Conservation (phyloP, 495 filamentous ascomycete species). For the Neurospora sp. region DNA sequence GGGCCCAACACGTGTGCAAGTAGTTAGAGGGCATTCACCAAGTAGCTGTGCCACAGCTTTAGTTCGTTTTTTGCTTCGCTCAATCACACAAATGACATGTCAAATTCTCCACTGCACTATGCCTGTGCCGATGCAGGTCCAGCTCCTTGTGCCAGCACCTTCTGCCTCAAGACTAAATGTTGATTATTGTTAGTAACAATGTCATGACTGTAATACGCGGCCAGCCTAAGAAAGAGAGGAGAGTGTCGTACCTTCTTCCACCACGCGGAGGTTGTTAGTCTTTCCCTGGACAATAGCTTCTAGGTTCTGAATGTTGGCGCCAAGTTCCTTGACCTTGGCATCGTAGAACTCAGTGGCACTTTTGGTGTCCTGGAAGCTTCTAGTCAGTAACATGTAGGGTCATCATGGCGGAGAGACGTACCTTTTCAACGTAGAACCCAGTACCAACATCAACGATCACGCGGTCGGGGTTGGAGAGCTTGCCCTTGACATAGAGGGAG, state of each 20-base stretch:
- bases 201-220: background rate
- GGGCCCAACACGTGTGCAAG: background rate
- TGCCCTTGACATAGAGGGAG: slow-evolving; percentile 86
- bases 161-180: slow-evolving; percentile 45
- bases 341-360: slow-evolving; percentile 81
- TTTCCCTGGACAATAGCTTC: slow-evolving; percentile 82
- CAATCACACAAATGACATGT: slow-evolving; percentile 5
- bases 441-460: slow-evolving; percentile 95
- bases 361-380: slow-evolving; percentile 41
- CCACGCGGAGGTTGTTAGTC: slow-evolving; percentile 68
- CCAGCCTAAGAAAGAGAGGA: background rate
- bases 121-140: slow-evolving; percentile 4
- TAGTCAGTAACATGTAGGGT: slow-evolving; percentile 1
- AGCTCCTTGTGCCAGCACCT: slow-evolving; percentile 29
- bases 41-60: background rate
- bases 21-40: background rate
- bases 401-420: slow-evolving; percentile 15
- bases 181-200: background rate
- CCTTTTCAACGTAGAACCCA: slow-evolving; percentile 95
- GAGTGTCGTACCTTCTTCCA: slow-evolving; percentile 68
- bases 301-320: slow-evolving; percentile 67
- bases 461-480: slow-evolving; percentile 60
- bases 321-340: slow-evolving; percentile 70
- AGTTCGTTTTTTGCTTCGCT: background rate
- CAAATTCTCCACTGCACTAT: background rate